Conservation (phyloP, 352 stramenopile genomes). For the Plasmopara muralis region DNA sequence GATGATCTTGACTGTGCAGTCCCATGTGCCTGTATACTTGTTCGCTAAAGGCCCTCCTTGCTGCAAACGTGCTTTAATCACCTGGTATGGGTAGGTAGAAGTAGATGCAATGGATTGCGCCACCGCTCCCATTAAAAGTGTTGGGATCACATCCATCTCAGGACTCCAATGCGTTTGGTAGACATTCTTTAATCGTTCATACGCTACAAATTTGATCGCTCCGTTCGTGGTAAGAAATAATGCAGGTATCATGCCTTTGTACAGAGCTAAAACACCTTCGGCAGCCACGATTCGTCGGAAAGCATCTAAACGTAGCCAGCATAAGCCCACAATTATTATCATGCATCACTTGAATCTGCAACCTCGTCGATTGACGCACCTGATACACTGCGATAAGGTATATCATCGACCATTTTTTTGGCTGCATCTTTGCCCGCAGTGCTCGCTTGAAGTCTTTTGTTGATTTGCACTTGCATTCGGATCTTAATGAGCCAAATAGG, state of each 20-base stretch:
- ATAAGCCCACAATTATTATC: not conserved
- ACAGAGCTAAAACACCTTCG: slow-evolving; percentile 91
- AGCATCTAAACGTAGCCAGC: slow-evolving; percentile 58
- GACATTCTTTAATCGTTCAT: slow-evolving; percentile 60
- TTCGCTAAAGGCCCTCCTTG: slow-evolving; percentile 71
- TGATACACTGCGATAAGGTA: slow-evolving; percentile 62
- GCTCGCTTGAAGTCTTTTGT: slow-evolving; percentile 36
- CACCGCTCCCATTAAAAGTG: slow-evolving; percentile 71
- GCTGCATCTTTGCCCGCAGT: slow-evolving; percentile 46
- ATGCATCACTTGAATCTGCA: not conserved
- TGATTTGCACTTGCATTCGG: slow-evolving; percentile 90
- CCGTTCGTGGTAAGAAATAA: slow-evolving; percentile 96
- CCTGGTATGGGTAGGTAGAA: slow-evolving; percentile 93
- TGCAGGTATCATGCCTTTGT: slow-evolving; percentile 93
- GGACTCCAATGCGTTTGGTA: slow-evolving; percentile 56
- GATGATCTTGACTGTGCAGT: slow-evolving; percentile 88
- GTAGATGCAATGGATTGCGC: slow-evolving; percentile 78
- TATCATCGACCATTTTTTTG: slow-evolving; percentile 42
- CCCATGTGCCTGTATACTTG: slow-evolving; percentile 88
- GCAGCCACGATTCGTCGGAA: slow-evolving; percentile 91
- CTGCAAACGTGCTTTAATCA: slow-evolving; percentile 95
- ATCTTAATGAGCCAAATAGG: slow-evolving; percentile 98
- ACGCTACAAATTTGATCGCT: slow-evolving; percentile 91
- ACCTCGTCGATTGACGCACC: slow-evolving; percentile 19
- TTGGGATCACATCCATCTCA: slow-evolving; percentile 65